Conservation (phyloP, 352 stramenopile genomes). For the Hyphochytrium catenoides region DNA sequence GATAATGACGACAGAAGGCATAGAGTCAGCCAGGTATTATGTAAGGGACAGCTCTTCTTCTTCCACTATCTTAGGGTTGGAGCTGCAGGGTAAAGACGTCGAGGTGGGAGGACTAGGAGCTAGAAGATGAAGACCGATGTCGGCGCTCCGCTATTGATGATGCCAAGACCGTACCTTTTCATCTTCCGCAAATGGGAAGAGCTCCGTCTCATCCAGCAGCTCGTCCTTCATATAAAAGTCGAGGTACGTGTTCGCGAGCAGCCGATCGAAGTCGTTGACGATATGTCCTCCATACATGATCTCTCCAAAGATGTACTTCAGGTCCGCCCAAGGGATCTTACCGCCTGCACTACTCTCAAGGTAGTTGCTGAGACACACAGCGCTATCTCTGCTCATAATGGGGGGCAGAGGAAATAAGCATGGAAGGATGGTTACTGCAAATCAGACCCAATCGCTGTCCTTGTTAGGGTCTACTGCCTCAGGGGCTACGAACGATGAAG, state of each 20-base stretch:
- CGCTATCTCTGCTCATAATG: slow-evolving; percentile 6
- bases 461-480: no score
- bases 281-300: slow-evolving; percentile 73
- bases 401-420: no score
- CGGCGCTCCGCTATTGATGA: no score
- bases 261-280: slow-evolving; percentile 51
- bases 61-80: slow-evolving; percentile 1
- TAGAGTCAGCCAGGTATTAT: no score
- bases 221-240: slow-evolving; percentile 29
- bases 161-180: no score
- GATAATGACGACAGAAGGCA: no score
- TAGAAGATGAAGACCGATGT: no score
- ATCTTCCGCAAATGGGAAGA: slow-evolving; percentile 11
- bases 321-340: slow-evolving; percentile 30
- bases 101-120: slow-evolving; percentile 51
- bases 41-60: background rate
- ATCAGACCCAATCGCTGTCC: no score
- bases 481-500: no score
- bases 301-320: slow-evolving; percentile 73
- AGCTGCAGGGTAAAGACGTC: slow-evolving; percentile 20
- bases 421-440: no score
- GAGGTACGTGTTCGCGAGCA: slow-evolving; percentile 51
- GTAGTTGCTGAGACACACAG: slow-evolving; percentile 3
- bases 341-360: slow-evolving; percentile 13
- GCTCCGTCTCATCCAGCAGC: slow-evolving; percentile 21